phyloP scores from a whole-genome alignment of 805 yeast genomes.

The Hanseniaspora lindneri region DNA sequence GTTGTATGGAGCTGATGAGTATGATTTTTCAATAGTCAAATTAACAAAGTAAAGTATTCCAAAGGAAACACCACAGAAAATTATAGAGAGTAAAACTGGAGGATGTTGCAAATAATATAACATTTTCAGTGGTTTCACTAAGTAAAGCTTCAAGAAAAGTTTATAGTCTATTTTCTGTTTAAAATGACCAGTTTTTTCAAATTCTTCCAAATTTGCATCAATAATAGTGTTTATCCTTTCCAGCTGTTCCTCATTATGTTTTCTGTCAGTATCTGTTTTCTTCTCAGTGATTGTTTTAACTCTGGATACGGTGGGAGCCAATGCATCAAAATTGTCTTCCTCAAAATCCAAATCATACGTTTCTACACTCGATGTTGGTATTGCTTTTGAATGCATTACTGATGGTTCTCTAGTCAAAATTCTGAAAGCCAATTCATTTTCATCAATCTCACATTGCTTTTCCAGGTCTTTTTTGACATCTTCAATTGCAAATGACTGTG shows the following conservation, averaged over 20 bases:
- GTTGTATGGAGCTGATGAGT: constrained; percentile 54
- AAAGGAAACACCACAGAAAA: constrained; percentile 61
- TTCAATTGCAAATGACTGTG: constrained; percentile 21
- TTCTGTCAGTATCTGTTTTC: constrained; percentile 22
- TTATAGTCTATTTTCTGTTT: constrained; percentile 23
- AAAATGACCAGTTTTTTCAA: constrained; percentile 10
- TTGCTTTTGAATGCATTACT: constrained; percentile 15
- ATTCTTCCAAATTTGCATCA: constrained; percentile 14
- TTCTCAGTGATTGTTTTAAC: constrained; percentile 17
- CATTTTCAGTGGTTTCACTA: constrained; percentile 50
- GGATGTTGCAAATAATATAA: constrained; percentile 54
- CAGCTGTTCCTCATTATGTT: neutral
- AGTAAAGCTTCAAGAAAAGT: constrained; percentile 34
- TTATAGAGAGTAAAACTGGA: constrained; percentile 56
- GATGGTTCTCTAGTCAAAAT: constrained; percentile 14
- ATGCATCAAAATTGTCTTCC: constrained; percentile 19
- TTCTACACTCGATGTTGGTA: too few species aligned
- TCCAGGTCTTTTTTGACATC: constrained; percentile 15
- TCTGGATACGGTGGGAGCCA: constrained; percentile 23
- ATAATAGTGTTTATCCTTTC: constrained; percentile 19
- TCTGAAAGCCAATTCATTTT: constrained; percentile 7
- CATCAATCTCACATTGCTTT: neutral
- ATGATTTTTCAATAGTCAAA: constrained; percentile 55
- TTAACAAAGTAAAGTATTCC: constrained; percentile 61
- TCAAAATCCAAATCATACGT: constrained; percentile 19